Evolutionary conservation across 805 yeast species (phyloP), one percentile per base, ranked within the genome.

Genomic region (Schizosaccharomyces cryophilus): DNA sequence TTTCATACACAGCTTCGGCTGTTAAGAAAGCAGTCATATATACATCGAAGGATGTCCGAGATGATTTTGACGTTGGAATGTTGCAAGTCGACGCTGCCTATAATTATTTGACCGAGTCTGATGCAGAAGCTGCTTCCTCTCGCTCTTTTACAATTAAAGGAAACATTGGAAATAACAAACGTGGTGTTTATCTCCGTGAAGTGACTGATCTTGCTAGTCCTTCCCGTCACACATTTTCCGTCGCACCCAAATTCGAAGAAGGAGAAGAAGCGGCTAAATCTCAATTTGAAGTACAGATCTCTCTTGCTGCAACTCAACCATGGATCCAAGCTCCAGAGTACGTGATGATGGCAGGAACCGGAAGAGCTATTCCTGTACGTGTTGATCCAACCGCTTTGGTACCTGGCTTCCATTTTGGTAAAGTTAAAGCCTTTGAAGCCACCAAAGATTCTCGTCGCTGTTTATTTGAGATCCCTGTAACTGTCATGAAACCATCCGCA

Each of bases 131-230:
- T 56, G 45, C 30, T 40, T 19, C 26, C 11, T 38, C 30, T 4
- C 29, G 38, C 21, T 61, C n/a, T 15, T 61, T 62, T 35, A 56
- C 38, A 9, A n/a, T 35, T 11, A 19, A 26, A 19, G 47, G 60
- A 26, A 24, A 21, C 19, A 3, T 26, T 9, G 47, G 60, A 5
- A 42, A 30, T 59, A 35, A n/a, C 21, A 42, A 26, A 19, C 61
- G 61, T 42, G 61, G 61, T 45, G 21, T 59, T 24, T 59, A 59
- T 30, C 54, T 59, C 15, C 48, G 61, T 17, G 38, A 59, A 5
- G 9, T 24, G 9, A 21, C 42, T n/a, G 61, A 59, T 5, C 29
- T 40, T 59, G 29, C 19, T 26, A 21, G 17, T 11, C 42, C 60
- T 26, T 38, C 60, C 29, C 47, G 47, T n/a, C 42, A 56, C 15